Percentiles rank a stretch among this genome's conserved stretches.
These are phyloP conservation scores for Backusella westeae DNA, from an alignment of 192 early-diverging fungal genomes.

Conservation along the genomic window DNA sequence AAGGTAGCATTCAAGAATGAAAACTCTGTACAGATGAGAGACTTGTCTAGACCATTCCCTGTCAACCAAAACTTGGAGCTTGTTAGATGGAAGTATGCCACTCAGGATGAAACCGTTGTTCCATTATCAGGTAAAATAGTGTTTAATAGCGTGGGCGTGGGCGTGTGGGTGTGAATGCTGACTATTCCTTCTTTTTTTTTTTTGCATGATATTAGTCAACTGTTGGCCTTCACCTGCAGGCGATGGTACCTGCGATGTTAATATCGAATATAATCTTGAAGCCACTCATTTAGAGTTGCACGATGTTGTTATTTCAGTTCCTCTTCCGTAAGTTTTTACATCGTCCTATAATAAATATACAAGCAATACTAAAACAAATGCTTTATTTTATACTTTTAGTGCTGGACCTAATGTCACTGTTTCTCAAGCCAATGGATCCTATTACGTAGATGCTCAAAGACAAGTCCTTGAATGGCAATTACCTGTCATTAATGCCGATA, in stretches of 20 bases:
- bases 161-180: neutral
- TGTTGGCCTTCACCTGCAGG: constrained; percentile 92
- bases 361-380: constrained; percentile 35
- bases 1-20: constrained; percentile 78
- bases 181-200: neutral
- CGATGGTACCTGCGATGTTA: constrained; percentile 88
- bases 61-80: constrained; percentile 79
- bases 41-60: constrained; percentile 83
- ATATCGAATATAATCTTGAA: constrained; percentile 94
- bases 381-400: neutral
- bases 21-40: constrained; percentile 75
- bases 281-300: constrained; percentile 73
- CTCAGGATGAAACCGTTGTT: constrained; percentile 78
- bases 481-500: constrained; percentile 73
- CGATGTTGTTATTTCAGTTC: constrained; percentile 87
- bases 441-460: constrained; percentile 70
- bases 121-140: constrained; percentile 71
- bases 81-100: constrained; percentile 86
- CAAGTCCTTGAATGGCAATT: constrained; percentile 84
- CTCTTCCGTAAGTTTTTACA: constrained; percentile 67
- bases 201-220: constrained; percentile 63
- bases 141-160: neutral
- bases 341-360: neutral
- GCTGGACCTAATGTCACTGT: constrained; percentile 54
- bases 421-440: constrained; percentile 79